Base-by-base conservation (phyloP, 352 stramenopile species). In the Aphanomyces euteiches region DNA sequence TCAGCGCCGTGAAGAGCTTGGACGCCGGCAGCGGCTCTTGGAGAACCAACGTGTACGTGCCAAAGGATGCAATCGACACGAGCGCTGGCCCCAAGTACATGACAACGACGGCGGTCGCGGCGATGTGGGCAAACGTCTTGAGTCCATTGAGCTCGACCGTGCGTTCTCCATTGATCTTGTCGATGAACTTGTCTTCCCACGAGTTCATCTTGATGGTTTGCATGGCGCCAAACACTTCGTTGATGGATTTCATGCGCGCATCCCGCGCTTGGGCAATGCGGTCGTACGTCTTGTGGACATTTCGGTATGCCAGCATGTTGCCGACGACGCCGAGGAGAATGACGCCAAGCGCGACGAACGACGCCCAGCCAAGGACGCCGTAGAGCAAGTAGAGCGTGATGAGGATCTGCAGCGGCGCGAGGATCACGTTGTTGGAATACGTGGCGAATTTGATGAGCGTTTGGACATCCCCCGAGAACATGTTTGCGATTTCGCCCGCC, bases 201-300 rank as follows among this genome's bases (percentile, higher is more conserved):
- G 92, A 92, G 66, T 98, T 97, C 1, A 98, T 75, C 72, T 99
- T 99, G 72, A 99, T 92, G 48, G 98, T 82, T 76, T 98, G 91
- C 67, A 98, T 98, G 8, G 87, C 84, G 15, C 82, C 73, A 45
- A 98, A 79, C 0, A 96, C 81, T 74, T 98, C 95, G 63, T 91
- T 97, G 41, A 96, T 86, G 0, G 89, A 47, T 69, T 97, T 95
- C 56, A 98, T 87, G 10, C 96, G 85, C 10, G 74, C 67, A 74
- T 99, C 96, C 47, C 90, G 93, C 12, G 80, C 73, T 56, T 76
- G 69, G 82, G 97, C 95, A 38, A 98, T 70, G 15, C 74, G 64
- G 36, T 83, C 76, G 73, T 95, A 89, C 1, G 87, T 68, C 0
- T 56, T 36, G 34, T 79, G 78, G 13, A 82, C 77, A 28, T 65